Evolutionary conservation across 345 rosid genomes (phyloP), one percentile per base, ranked within the genome.

Genomic region (Eucalyptus curtisii): DNA sequence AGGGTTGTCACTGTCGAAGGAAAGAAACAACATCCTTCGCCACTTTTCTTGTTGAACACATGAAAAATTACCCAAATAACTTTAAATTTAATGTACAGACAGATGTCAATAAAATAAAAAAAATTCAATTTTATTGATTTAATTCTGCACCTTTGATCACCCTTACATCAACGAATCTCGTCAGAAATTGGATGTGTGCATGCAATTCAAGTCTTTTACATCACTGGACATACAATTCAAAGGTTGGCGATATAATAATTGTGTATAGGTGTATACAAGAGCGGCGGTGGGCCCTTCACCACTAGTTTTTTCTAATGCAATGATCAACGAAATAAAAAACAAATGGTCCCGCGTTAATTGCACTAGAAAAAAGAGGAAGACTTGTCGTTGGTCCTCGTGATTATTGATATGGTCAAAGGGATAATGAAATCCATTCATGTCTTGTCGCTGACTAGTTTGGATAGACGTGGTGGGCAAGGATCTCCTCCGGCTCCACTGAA

Each of bases 31-130:
- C 81, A 19, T 19, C 2, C 27, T 37, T 16, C 17, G 80, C 80
- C 44, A 8, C 44, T 16, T 10, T 10, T 5, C 7, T 2, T 5
- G 3, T 68, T 8, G 22, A 68, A 33, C 10, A 16, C 6, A 4
- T 4, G 22, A 4, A 33, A 68, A 37, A 68, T 68, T 33, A 33
- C 44, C 13, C 13, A 2, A 0, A 8, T 11, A 31, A 0, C 2
- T 6, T 33, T 17, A 37, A 33, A 33, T 31, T 16, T 33, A 33
- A 30, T 30, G 0, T 16, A 15, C 0, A 0, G 5, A 64, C n/a
- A n/a, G 3, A 64, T 64, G 5, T 14, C 2, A 1, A 64, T 64
- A n/a, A 2, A 7, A 7, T 52, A 52, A 52, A 52, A 6, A 9
- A 55, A 8, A 22, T 2, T 55, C 13, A 9, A 55, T 24, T 55